Percentiles rank a stretch among this genome's conserved stretches.
phyloP scores from a whole-genome alignment of 169 alveolate genomes.

The Condylostoma magnum region DNA sequence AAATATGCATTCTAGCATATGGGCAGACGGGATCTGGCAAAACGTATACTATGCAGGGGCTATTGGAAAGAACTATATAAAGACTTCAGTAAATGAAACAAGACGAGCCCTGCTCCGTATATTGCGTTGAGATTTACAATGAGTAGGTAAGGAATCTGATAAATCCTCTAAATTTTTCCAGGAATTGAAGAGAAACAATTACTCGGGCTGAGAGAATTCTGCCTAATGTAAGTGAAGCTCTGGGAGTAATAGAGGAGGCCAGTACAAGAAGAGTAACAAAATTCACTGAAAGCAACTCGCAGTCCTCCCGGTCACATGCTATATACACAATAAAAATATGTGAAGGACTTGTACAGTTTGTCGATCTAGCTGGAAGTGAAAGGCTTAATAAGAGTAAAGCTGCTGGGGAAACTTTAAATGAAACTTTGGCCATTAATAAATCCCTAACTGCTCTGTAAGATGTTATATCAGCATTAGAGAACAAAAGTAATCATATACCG shows the following conservation, averaged over 20 bases:
- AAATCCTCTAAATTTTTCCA: slow-evolving; percentile 8
- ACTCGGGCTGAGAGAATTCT: slow-evolving; percentile 54
- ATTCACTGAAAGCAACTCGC: slow-evolving; percentile 72
- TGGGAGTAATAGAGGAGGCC: slow-evolving; percentile 62
- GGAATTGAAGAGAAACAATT: slow-evolving; percentile 30
- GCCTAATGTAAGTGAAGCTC: slow-evolving; percentile 50
- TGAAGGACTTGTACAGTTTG: slow-evolving; percentile 42
- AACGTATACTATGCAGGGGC: slow-evolving; percentile 73
- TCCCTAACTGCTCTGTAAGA: slow-evolving; percentile 82
- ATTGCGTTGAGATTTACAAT: background rate
- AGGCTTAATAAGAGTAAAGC: slow-evolving; percentile 77
- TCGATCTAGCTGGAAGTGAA: slow-evolving; percentile 92
- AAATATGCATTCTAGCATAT: slow-evolving; percentile 78
- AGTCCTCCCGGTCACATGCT: slow-evolving; percentile 84
- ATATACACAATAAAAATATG: slow-evolving; percentile 60
- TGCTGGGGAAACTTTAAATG: slow-evolving; percentile 83
- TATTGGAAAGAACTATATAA: slow-evolving; percentile 30
- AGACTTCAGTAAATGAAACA: background rate
- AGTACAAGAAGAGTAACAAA: slow-evolving; percentile 75
- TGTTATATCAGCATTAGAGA: slow-evolving; percentile 76
- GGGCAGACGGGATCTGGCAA: slow-evolving; percentile 87
- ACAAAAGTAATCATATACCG: slow-evolving; percentile 75
- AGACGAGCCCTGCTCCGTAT: too few species aligned
- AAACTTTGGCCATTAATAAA: slow-evolving; percentile 79
- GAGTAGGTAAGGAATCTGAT: slow-evolving; percentile 48